Conservation (phyloP, 2,329 filamentous ascomycete genomes). For the Epichloe baconii region DNA sequence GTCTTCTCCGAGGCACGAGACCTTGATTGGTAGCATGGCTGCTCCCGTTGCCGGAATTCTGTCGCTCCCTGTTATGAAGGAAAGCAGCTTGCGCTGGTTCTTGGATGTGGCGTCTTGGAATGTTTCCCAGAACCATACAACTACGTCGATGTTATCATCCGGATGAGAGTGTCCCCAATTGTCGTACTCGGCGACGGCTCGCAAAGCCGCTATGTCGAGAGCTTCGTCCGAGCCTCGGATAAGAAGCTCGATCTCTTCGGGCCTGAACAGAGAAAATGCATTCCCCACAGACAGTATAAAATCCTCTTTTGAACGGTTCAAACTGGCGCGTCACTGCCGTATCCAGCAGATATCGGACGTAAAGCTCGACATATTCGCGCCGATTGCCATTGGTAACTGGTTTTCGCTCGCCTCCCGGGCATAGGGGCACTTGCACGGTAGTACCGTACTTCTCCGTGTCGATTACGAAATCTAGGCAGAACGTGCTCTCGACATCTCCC, state of each 20-base stretch:
- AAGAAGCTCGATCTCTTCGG: slow-evolving; percentile 83
- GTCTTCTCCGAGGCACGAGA: slow-evolving; percentile 66
- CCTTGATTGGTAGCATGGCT: slow-evolving; percentile 61
- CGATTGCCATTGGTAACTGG: slow-evolving; percentile 76
- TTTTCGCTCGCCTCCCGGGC: slow-evolving; percentile 56
- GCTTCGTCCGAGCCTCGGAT: slow-evolving; percentile 74
- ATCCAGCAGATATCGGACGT: slow-evolving; percentile 70
- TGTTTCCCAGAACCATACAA: slow-evolving; percentile 81
- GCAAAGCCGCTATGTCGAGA: slow-evolving; percentile 63
- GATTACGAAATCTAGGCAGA: slow-evolving; percentile 70
- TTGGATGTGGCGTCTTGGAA: slow-evolving; percentile 52
- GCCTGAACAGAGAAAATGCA: slow-evolving; percentile 72
- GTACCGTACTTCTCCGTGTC: slow-evolving; percentile 67
- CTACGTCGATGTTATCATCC: slow-evolving; percentile 48
- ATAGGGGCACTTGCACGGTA: slow-evolving; percentile 53
- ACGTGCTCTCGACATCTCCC: slow-evolving; percentile 68
- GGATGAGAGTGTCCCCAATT: slow-evolving; percentile 54
- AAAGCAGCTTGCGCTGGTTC: slow-evolving; percentile 65
- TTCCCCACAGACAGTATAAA: slow-evolving; percentile 89
- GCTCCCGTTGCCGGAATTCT: slow-evolving; percentile 81
- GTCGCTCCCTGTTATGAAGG: slow-evolving; percentile 84
- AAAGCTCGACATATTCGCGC: slow-evolving; percentile 75
- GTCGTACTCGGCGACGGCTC: slow-evolving; percentile 68
- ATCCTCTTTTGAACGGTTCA: slow-evolving; percentile 86
- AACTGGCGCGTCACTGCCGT: slow-evolving; percentile 69